Evolutionary conservation across 176 grass and related monocot genomes (phyloP).

Genomic region (Puccinellia tenuiflora): DNA sequence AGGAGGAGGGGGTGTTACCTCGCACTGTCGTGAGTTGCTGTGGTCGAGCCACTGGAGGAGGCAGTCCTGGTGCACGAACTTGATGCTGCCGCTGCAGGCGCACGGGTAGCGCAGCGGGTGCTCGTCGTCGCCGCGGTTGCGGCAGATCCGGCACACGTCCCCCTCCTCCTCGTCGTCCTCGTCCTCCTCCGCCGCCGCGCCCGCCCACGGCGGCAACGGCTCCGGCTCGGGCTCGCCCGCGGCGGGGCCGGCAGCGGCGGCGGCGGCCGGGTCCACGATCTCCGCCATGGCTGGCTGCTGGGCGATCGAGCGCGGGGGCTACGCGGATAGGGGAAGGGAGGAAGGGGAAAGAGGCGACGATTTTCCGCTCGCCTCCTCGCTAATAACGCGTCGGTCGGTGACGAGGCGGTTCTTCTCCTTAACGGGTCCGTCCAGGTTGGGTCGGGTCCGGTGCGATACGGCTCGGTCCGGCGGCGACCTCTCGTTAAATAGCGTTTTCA

Average conservation of each 20-base stretch:
- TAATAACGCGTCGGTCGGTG: slow-evolving; percentile 29
- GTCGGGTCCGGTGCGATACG: not conserved
- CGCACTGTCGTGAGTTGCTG: slow-evolving; percentile 99
- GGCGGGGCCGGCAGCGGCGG: not conserved
- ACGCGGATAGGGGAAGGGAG: not conserved
- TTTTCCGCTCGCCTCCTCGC: slow-evolving; percentile 13
- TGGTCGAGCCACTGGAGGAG: slow-evolving; percentile 99
- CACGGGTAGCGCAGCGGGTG: slow-evolving; percentile 92
- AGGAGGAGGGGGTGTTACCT: slow-evolving; percentile 35
- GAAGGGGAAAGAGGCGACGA: slow-evolving; percentile 12
- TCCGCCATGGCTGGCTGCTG: slow-evolving; percentile 32
- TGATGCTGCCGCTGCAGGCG: slow-evolving; percentile 99
- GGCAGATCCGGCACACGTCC: slow-evolving; percentile 99
- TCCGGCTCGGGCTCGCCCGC: slow-evolving; percentile 19
- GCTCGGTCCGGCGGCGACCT: not conserved
- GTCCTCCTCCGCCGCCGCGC: slow-evolving; percentile 19
- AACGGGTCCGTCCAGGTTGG: slow-evolving; percentile 1
- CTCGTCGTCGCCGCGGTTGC: slow-evolving; percentile 81
- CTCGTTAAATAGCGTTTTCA: not conserved
- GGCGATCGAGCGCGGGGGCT: not conserved
- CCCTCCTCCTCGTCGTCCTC: slow-evolving; percentile 59
- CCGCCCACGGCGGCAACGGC: slow-evolving; percentile 11
- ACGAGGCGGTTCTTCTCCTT: not conserved
- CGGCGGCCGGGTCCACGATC: slow-evolving; percentile 18
- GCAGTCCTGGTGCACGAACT: slow-evolving; percentile 99